Conservation (phyloP, 2,329 filamentous ascomycete genomes). For the Phialophora macrospora region DNA sequence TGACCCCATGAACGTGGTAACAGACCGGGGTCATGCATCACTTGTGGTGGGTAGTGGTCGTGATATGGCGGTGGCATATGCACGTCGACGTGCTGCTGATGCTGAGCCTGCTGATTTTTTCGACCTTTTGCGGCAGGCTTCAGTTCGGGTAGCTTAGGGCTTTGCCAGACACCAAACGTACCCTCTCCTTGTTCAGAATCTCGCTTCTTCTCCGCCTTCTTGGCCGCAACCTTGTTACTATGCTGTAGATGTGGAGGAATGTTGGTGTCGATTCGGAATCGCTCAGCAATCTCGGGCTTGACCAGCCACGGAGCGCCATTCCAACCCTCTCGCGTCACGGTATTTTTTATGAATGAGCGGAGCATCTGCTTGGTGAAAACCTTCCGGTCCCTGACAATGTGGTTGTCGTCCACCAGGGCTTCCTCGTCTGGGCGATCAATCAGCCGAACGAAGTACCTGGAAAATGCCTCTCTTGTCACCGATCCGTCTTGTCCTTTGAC, state of each 20-base stretch:
- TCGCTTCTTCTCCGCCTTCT: conserved; percentile 71
- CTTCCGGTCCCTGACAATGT: conserved; percentile 85
- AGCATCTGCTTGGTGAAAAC: conserved; percentile 94
- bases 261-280: conserved; percentile 85
- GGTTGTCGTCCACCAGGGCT: conserved; percentile 76
- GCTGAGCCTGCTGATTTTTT: conserved; percentile 29
- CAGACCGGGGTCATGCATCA: conserved; percentile 53
- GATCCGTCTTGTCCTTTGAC: conserved; percentile 68
- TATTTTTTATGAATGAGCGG: conserved; percentile 92
- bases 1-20: conserved; percentile 34
- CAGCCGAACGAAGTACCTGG: conserved; percentile 79
- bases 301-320: conserved; percentile 97
- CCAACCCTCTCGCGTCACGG: conserved; percentile 89
- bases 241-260: conserved; percentile 82
- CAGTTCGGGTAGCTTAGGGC: conserved; percentile 68
- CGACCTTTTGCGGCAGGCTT: conserved; percentile 73
- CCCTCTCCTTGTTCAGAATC: conserved; percentile 58
- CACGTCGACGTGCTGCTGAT: conserved; percentile 19
- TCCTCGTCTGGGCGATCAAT: conserved; percentile 74
- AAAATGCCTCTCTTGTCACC: conserved; percentile 68
- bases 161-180: conserved; percentile 57
- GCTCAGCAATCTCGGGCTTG: conserved; percentile 79
- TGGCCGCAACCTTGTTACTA: conserved; percentile 76
- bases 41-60: conserved; percentile 55
- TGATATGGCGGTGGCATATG: conserved; percentile 60